A percentile compares a stretch with the other conserved stretches of the same genome.
Evolutionary conservation across 2,329 filamentous ascomycete genomes (phyloP).

Genomic region (Botrytis sinoallii): DNA sequence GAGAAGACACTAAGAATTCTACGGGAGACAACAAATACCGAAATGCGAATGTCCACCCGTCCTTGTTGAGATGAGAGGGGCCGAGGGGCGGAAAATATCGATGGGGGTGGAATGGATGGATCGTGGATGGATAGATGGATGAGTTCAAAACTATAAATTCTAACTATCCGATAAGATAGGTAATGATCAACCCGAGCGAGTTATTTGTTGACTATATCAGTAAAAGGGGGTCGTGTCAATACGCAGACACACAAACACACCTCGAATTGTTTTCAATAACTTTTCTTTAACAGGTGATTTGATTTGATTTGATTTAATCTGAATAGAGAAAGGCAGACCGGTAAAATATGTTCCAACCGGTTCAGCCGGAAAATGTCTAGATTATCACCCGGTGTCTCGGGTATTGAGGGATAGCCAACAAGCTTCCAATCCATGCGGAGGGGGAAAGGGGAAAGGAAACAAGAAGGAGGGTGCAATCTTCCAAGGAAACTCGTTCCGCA

Average conservation of each 20-base stretch:
- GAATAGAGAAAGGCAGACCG: neutral
- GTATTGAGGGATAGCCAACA: neutral
- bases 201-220: neutral
- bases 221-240: neutral
- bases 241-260: neutral
- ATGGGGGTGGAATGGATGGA: neutral
- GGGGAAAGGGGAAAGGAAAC: neutral
- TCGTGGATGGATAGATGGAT: neutral
- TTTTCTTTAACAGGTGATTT: neutral
- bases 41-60: neutral
- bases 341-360: neutral
- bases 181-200: neutral
- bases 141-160: neutral
- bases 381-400: conserved; percentile 4
- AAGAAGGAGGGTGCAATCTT: neutral
- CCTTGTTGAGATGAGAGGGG: neutral
- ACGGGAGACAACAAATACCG: conserved; percentile 8
- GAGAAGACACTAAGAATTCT: neutral
- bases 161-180: neutral
- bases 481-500: neutral
- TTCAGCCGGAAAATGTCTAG: neutral
- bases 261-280: neutral
- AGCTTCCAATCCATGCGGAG: neutral
- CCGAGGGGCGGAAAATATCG: neutral
- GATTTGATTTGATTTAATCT: neutral